phyloP scores from a whole-genome alignment of 257 asterid genomes.

The Salvia miltiorrhiza region DNA sequence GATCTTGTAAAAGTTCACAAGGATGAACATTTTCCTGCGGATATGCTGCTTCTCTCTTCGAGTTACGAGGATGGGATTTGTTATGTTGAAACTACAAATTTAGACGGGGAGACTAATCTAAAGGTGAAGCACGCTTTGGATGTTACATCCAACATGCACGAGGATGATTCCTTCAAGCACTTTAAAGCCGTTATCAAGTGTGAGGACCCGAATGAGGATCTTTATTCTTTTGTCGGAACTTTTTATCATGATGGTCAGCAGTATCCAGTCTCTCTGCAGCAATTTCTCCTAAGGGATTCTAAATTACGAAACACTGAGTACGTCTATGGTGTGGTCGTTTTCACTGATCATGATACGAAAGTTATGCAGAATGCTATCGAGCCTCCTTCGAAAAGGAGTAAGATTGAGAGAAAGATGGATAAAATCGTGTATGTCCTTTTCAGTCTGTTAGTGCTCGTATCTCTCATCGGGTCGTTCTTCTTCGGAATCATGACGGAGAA shows the following conservation, averaged over 20 bases:
- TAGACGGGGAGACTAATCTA: slow-evolving; percentile 95
- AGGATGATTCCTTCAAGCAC: slow-evolving; percentile 44
- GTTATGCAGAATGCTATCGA: slow-evolving; percentile 90
- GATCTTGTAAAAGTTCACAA: slow-evolving; percentile 77
- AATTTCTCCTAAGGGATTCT: slow-evolving; percentile 81
- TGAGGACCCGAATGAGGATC: slow-evolving; percentile 97
- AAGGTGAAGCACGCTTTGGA: slow-evolving; percentile 89
- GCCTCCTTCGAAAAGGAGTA: slow-evolving; percentile 97
- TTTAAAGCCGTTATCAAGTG: slow-evolving; percentile 75
- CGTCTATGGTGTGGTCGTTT: slow-evolving; percentile 71
- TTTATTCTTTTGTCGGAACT: slow-evolving; percentile 80
- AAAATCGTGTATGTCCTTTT: slow-evolving; percentile 77
- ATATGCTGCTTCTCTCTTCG: slow-evolving; percentile 84
- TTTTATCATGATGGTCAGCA: slow-evolving; percentile 45
- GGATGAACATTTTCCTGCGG: slow-evolving; percentile 91
- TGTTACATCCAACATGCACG: slow-evolving; percentile 54
- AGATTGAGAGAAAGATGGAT: slow-evolving; percentile 86
- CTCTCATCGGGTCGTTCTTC: slow-evolving; percentile 79
- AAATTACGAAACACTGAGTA: slow-evolving; percentile 81
- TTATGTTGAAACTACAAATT: slow-evolving; percentile 87
- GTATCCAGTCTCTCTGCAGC: slow-evolving; percentile 74
- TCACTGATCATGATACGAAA: slow-evolving; percentile 94
- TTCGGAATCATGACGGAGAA: slow-evolving; percentile 64
- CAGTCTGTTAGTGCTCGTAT: slow-evolving; percentile 57
- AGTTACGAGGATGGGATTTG: slow-evolving; percentile 88